phyloP scores from a whole-genome alignment of 495 filamentous ascomycete species.

The Penicillium steckii region DNA sequence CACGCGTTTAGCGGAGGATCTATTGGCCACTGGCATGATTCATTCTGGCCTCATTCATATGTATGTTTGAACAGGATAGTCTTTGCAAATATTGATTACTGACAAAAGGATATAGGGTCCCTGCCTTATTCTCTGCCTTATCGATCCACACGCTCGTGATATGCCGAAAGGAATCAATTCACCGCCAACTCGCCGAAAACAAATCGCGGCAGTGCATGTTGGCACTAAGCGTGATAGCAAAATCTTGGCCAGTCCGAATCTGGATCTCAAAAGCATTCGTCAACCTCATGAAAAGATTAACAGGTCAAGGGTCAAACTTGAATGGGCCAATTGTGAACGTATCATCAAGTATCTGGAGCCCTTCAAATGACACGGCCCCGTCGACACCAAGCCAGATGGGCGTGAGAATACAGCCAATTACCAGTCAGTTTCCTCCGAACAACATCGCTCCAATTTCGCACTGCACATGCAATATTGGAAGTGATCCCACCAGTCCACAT shows the following conservation, averaged over 20 bases:
- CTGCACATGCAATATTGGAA: neutral
- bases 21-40: conserved; percentile 9
- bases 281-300: conserved; percentile 15
- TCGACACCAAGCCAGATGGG: neutral
- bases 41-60: neutral
- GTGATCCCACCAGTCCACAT: neutral
- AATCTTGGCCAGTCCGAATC: conserved; percentile 18
- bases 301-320: conserved; percentile 1
- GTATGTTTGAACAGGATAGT: neutral
- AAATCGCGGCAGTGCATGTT: conserved; percentile 20
- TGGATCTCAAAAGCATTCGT: conserved; percentile 15
- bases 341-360: conserved; percentile 2
- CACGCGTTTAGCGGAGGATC: conserved; percentile 15
- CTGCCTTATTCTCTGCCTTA: conserved; percentile 12
- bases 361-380: neutral
- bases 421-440: neutral
- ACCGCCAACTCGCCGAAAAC: conserved; percentile 17
- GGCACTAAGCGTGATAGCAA: conserved; percentile 14
- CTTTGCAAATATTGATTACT: neutral
- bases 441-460: neutral
- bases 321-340: conserved; percentile 6
- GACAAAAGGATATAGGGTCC: conserved; percentile 4
- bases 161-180: conserved; percentile 10
- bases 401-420: neutral
- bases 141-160: conserved; percentile 13